Percentiles rank a stretch among this genome's conserved stretches.
These are phyloP conservation scores for Nigrospora osmanthi DNA, from an alignment of 2,329 filamentous ascomycete species.

Conservation along the genomic window DNA sequence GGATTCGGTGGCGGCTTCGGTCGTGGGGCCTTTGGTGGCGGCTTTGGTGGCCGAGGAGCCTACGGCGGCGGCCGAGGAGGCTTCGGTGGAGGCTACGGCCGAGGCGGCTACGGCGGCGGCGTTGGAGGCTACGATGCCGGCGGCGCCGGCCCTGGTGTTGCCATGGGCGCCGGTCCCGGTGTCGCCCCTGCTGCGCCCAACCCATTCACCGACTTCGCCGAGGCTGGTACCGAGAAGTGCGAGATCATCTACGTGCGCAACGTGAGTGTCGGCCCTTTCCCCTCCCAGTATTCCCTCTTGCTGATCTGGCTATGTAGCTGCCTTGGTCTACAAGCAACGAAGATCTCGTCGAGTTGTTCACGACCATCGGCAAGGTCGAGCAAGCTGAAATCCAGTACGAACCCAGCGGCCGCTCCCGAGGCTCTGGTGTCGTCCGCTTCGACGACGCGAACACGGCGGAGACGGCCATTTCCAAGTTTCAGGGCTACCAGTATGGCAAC, in stretches of 20 bases:
- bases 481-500: conserved; percentile 93
- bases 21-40: conserved; percentile 36
- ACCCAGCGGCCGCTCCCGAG: conserved; percentile 87
- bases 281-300: conserved; percentile 8
- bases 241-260: conserved; percentile 93
- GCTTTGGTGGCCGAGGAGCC: conserved; percentile 33
- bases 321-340: conserved; percentile 99
- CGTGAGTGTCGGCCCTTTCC: conserved; percentile 47
- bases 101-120: conserved; percentile 28
- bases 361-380: conserved; percentile 95
- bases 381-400: conserved; percentile 99
- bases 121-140: conserved; percentile 35
- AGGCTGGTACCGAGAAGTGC: conserved; percentile 74
- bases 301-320: conserved; percentile 48
- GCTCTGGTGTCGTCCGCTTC: conserved; percentile 94
- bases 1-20: conserved; percentile 31
- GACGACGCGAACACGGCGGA: conserved; percentile 77
- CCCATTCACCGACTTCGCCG: conserved; percentile 89
- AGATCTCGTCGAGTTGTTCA: conserved; percentile 91
- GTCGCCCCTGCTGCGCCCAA: conserved; percentile 59
- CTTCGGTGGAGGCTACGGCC: conserved; percentile 30
- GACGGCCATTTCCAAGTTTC: conserved; percentile 93
- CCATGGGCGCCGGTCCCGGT: conserved; percentile 9
- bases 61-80: conserved; percentile 32
- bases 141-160: conserved; percentile 32